A percentile compares a stretch with the other conserved stretches of the same genome.
phyloP scores from a whole-genome alignment of 331 rosid species.

The Pyrus hybrid region DNA sequence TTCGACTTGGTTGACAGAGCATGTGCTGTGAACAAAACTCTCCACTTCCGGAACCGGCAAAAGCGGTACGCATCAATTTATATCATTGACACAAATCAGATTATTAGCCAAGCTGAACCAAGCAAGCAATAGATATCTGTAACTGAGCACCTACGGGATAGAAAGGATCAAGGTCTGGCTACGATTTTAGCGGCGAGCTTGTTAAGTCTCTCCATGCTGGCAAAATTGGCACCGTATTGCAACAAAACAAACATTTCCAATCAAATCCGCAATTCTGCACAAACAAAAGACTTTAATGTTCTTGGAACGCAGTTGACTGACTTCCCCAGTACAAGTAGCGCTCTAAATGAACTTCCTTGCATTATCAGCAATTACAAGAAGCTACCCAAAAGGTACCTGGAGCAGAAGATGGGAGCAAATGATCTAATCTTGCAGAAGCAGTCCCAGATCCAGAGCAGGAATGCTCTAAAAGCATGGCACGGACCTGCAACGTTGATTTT shows the following conservation, averaged over 20 bases:
- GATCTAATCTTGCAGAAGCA: constrained; percentile 69
- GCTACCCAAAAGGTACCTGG: constrained; percentile 33
- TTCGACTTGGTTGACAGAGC: constrained; percentile 67
- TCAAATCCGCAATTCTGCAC: not conserved
- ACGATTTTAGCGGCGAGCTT: constrained; percentile 46
- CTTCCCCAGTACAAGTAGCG: not conserved
- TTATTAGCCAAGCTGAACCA: not conserved
- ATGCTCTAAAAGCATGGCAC: constrained; percentile 90
- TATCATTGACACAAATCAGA: not conserved
- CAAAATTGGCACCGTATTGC: constrained; percentile 2
- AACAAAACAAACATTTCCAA: not conserved
- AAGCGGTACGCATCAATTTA: not conserved
- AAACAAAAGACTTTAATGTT: not conserved
- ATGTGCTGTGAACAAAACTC: constrained; percentile 74
- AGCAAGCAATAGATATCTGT: not conserved
- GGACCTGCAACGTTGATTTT: constrained; percentile 32
- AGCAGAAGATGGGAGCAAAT: constrained; percentile 76
- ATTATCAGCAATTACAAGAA: not conserved
- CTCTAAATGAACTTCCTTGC: constrained; percentile 27
- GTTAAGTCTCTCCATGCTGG: constrained; percentile 42
- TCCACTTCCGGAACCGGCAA: constrained; percentile 71
- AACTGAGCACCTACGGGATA: not conserved
- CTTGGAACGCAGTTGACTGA: not conserved
- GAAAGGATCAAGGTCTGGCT: not conserved
- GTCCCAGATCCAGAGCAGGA: constrained; percentile 98